These are phyloP conservation scores for Lepidium sativum DNA, from an alignment of 345 rosid genomes.

Conservation along the genomic window DNA sequence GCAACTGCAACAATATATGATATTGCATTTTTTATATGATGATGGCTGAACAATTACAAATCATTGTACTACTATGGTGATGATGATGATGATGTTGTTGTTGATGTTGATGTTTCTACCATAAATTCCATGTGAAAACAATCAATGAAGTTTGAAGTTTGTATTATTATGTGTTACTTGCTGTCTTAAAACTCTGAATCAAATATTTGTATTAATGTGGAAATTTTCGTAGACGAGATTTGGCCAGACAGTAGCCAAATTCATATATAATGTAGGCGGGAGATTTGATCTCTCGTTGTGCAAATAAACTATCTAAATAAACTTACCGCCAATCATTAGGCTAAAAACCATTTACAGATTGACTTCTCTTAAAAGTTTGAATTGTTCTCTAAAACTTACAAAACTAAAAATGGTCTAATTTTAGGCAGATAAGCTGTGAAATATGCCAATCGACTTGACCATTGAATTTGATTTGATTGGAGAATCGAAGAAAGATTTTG, in stretches of 20 bases:
- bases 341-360: too few species aligned
- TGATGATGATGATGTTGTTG: too few species aligned
- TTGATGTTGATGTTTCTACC: not conserved
- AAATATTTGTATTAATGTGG: not conserved
- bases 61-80: not conserved
- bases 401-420: not conserved
- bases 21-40: not conserved
- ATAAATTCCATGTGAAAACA: not conserved
- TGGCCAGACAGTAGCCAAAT: too few species aligned
- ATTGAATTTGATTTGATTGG: slow-evolving; percentile 13
- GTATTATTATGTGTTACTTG: not conserved
- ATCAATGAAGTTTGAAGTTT: slow-evolving; percentile 3
- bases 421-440: slow-evolving; percentile 10
- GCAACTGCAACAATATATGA: not conserved
- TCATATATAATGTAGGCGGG: too few species aligned
- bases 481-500: slow-evolving; percentile 16
- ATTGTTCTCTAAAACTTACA: not conserved
- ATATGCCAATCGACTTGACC: slow-evolving; percentile 2
- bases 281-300: too few species aligned
- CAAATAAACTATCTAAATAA: too few species aligned
- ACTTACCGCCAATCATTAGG: too few species aligned
- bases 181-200: not conserved
- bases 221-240: not conserved
- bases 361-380: not conserved
- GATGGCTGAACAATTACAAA: not conserved